Base-by-base conservation (phyloP, 352 stramenopile genomes). In the Aphanomyces stellatus region DNA sequence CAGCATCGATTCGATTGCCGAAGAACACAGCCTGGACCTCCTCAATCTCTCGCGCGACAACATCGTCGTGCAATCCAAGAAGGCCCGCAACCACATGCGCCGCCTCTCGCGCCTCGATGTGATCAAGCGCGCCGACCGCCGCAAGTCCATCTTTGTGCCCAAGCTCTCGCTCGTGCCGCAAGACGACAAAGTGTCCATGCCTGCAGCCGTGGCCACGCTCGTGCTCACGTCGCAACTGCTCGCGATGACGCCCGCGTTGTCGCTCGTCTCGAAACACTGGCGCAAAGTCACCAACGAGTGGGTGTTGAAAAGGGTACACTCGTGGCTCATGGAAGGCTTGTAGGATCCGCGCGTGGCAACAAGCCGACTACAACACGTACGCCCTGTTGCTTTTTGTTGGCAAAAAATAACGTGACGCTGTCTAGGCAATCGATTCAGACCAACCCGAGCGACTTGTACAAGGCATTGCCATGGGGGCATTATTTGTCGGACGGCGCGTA, bases 401-500 rank as follows among this genome's bases (percentile, higher is more conserved):
- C 19, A 7, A 22, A 51, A 43, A 43, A 43, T 43, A 17, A 0
- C 8, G 1, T 28, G 35, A 33, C 55, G 17, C 7, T 73, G 19
- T 46, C n/a, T 53, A 90, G 81, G 43, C 81, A 79, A 77, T 27
- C 49, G 0, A 68, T 79, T 22, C 40, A 81, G 2, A 70, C 69
- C 51, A 72, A 72, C 24, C 85, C 80, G 67, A 46, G 27, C 1
- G 61, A 82, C 51, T 30, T 92, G 24, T 91, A 90, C 57, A 55
- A 43, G 27, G 46, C 65, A 7, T 81, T 87, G 55, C 86, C 86
- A 40, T 72, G 76, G 42, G 87, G 87, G 1, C 78, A 90, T 59
- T 94, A 91, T 51, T 71, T 95, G 13, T 81, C 82, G 7, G 77
- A 91, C 51, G 90, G 90, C 49, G 82, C 83, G 22, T 96, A 92